Evolutionary conservation across 116 monocot species (phyloP).

Genomic region (Trichopus zeylanicus): DNA sequence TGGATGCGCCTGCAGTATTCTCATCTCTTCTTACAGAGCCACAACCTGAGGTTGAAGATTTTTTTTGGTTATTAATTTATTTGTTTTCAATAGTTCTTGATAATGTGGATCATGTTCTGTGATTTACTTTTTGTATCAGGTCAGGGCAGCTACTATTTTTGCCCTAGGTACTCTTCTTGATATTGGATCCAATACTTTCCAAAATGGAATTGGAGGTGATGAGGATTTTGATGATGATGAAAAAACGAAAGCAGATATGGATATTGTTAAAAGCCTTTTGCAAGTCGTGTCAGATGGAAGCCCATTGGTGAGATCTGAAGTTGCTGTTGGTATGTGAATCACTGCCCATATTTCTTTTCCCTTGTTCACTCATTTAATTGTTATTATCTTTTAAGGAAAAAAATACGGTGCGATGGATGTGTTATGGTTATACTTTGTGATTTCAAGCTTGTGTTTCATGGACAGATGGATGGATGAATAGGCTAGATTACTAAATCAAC

Average conservation of each 20-base stretch:
- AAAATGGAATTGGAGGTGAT: conserved; percentile 51
- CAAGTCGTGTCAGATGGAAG: conserved; percentile 79
- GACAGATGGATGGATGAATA: too few relatives aligned
- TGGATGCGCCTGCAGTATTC: conserved; percentile 58
- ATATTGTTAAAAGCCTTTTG: conserved; percentile 57
- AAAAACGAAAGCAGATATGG: conserved; percentile 65
- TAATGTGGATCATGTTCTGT: not conserved
- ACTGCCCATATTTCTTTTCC: too few relatives aligned
- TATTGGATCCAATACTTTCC: conserved; percentile 44
- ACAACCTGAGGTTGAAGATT: conserved; percentile 98
- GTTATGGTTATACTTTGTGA: too few relatives aligned
- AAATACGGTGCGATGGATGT: too few relatives aligned
- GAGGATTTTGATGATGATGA: conserved; percentile 96
- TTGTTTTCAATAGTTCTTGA: not conserved
- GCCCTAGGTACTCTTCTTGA: conserved; percentile 82
- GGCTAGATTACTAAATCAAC: too few relatives aligned
- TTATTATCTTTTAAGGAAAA: too few relatives aligned
- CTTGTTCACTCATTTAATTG: too few relatives aligned
- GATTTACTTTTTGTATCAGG: conserved; percentile 34
- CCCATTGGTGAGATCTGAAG: conserved; percentile 87
- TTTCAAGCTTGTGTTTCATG: too few relatives aligned
- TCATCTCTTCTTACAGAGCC: conserved; percentile 66
- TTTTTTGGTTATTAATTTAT: not conserved
- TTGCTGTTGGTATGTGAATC: conserved; percentile 79
- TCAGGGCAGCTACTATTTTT: conserved; percentile 93